Base-by-base conservation (phyloP, 1,139 yeast genomes). In the Geotrichum fermentans region DNA sequence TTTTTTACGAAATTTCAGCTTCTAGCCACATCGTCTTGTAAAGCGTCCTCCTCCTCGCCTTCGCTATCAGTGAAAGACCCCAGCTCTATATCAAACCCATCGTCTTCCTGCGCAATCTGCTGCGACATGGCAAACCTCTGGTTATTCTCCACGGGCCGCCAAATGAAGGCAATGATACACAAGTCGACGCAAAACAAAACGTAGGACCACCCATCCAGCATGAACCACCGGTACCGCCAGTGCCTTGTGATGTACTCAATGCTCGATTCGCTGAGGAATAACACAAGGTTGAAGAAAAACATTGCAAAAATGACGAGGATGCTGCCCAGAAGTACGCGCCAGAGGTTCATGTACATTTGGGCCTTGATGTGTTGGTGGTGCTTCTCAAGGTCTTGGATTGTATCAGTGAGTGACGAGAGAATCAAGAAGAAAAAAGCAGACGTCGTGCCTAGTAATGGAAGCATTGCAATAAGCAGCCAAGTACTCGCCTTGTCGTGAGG, bases 121-220 rank as follows among this genome's bases (percentile, higher is more conserved):
- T 87, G 88, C 3, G 96, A 87, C 58, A 90, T 90, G 14, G 97
- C 97, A 63, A 92, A 78, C 79, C 94, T 82, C 62, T 90, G 83
- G 56, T 96, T 88, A 38, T 95, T 88, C 60, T 86, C 95, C 0
- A 97, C 89, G 45, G 98, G 98, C 67, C 98, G 81, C 97, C 97
- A 92, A 56, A 92, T 78, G 73, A 90, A 82, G 10, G 96, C 87
- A 58, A 92, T 75, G 6, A 90, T 79, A 62, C 85, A 77, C 66
- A 92, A 90, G 40, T 90, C 90, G 43, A 82, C 68, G 63, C 85
- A 87, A 69, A 88, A 92, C 14, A 89, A 83, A 42, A 87, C 77
- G 52, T 95, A 82, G 35, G 97, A 95, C 96, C 97, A 89, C 70
- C 95, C 94, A 59, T 90, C 96, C 45, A 83, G 77, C 49, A 88